A percentile compares a stretch with the other conserved stretches of the same genome.
These are phyloP conservation scores for Fomitopsis schrenkii DNA, from an alignment of 1,284 basidiomycete genomes.

Conservation along the genomic window DNA sequence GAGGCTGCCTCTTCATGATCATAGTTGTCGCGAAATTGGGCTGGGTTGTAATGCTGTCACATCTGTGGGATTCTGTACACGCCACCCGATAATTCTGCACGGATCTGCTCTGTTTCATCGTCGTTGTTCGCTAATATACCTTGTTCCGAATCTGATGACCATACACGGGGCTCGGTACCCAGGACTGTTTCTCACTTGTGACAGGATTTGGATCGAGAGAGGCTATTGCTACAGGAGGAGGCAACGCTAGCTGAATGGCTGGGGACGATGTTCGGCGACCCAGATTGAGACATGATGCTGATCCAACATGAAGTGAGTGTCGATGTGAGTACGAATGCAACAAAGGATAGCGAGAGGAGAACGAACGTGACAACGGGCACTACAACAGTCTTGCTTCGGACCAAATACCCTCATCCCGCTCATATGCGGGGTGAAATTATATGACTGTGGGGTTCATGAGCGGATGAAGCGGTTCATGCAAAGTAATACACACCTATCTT, in stretches of 20 bases:
- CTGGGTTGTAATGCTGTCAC: not conserved
- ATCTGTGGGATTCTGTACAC: not conserved
- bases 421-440: not conserved
- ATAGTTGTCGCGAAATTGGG: not conserved
- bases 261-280: no score
- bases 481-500: slow-evolving; percentile 47
- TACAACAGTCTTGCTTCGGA: not conserved
- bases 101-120: not conserved
- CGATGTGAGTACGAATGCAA: not conserved
- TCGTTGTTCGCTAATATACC: slow-evolving; percentile 20
- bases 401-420: not conserved
- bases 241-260: no score
- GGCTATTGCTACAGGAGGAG: not conserved
- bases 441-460: not conserved
- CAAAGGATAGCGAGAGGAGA: not conserved
- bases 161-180: slow-evolving; percentile 3
- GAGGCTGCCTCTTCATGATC: slow-evolving; percentile 16
- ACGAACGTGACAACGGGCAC: not conserved
- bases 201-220: not conserved
- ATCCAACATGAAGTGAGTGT: not conserved
- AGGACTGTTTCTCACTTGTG: no score
- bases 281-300: not conserved
- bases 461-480: not conserved
- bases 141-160: slow-evolving; percentile 24
- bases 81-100: not conserved